Evolutionary conservation across 1,284 basidiomycete genomes (phyloP), one percentile per base, ranked within the genome.

Genomic region (Kalmanozyma brasiliensis): DNA sequence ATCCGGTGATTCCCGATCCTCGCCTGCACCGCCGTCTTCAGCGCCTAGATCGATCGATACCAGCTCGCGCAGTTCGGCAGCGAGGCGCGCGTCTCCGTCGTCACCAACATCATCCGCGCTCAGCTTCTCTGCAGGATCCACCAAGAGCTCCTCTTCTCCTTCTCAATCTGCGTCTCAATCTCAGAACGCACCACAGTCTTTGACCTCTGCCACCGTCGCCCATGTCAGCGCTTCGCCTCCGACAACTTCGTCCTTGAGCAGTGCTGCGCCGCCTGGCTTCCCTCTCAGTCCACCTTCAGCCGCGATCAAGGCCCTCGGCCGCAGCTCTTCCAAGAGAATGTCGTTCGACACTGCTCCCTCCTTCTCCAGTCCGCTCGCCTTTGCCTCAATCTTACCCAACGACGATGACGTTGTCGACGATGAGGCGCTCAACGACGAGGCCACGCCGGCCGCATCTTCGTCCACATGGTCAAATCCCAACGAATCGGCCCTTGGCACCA

Each of bases 281-380:
- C 52, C 65, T 30, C 48, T 65, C 53, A 60, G 61, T 40, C 65
- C 55, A 14, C 52, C 59, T 20, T 62, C 62, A 23, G 49, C 66
- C 14, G 55, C 59, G 11, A 43, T 62, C 59, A 69, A 69, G 29
- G 64, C 49, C 17, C 51, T 61, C 35, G 49, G 45, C 30, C 57
- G 56, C 19, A 48, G 40, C 51, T 65, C 70, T 19, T 56, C 65
- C 58, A 71, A 62, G 48, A 71, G 53, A n/a, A 71, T 71, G 68
- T 71, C 68, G 36, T 66, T 71, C 59, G 68, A 71, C 61, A 76
- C 48, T 17, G 59, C 73, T 14, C 79, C 79, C 2, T 79, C 77
- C 42, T 80, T 79, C 24, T 79, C 78, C 16, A 81, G 79, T 33
- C 79, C 79, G 24, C 73, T 81, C 35, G 79, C 79, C 8, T 70